These are phyloP conservation scores for Hericium coralloides DNA, from an alignment of 768 basidiomycete species.

Conservation along the genomic window DNA sequence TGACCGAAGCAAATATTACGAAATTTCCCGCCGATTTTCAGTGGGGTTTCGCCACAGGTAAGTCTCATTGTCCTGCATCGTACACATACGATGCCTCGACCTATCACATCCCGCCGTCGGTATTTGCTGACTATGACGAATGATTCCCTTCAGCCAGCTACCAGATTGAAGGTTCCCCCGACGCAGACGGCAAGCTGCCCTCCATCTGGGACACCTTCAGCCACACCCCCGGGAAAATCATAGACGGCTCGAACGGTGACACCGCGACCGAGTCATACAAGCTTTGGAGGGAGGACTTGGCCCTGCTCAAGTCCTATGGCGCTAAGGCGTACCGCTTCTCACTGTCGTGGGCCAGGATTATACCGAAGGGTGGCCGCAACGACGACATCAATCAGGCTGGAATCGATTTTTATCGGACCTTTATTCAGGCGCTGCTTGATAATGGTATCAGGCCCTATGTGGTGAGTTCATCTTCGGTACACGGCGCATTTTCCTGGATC, in stretches of 20 bases:
- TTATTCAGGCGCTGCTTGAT: conserved; percentile 36
- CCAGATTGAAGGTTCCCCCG: conserved; percentile 42
- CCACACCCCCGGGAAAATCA: conserved; percentile 32
- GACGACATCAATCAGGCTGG: conserved; percentile 39
- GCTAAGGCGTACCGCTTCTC: conserved; percentile 45
- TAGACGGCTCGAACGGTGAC: conserved; percentile 35
- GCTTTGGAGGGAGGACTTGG: conserved; percentile 34
- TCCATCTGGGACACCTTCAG: conserved; percentile 46
- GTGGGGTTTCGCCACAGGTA: conserved; percentile 2
- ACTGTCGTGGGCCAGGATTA: conserved; percentile 45
- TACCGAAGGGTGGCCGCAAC: conserved; percentile 36
- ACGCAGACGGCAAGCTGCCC: conserved; percentile 27
- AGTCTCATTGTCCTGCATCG: not conserved
- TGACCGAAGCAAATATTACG: not conserved
- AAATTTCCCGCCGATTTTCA: not conserved
- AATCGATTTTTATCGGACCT: conserved; percentile 34
- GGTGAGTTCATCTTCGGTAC: conserved; percentile 19
- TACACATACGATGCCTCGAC: not conserved
- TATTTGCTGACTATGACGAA: not conserved
- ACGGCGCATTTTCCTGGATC: not conserved
- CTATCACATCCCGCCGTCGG: no score
- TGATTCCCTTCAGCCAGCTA: conserved; percentile 25
- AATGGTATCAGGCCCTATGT: conserved; percentile 36
- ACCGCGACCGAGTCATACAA: conserved; percentile 38
- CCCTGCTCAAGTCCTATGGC: conserved; percentile 36